Evolutionary conservation across 2,329 filamentous ascomycete genomes (phyloP).

Genomic region (Ophiostoma novo-ulmi): DNA sequence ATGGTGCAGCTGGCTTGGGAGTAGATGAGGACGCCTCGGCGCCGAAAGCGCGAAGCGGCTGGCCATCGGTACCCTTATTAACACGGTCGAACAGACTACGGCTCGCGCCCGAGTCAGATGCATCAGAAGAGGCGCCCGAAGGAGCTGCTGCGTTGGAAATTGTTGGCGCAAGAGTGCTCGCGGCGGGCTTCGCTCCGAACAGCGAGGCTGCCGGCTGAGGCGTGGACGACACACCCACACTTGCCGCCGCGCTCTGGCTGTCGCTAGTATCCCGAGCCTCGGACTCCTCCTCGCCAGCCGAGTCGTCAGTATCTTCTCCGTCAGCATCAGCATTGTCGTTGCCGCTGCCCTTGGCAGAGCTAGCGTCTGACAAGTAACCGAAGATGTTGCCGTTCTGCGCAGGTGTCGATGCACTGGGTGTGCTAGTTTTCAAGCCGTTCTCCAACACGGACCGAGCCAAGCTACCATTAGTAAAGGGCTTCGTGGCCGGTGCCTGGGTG

Average conservation of each 20-base stretch:
- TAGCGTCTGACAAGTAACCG: conserved; percentile 53
- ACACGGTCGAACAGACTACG: conserved; percentile 54
- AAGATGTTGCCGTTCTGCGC: conserved; percentile 53
- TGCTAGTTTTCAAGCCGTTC: conserved; percentile 27
- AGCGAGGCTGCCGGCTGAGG: conserved; percentile 36
- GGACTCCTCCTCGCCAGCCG: conserved; percentile 42
- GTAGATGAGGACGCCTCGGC: conserved; percentile 29
- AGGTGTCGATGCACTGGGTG: neutral
- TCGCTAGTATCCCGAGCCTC: conserved; percentile 42
- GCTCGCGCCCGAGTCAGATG: conserved; percentile 43
- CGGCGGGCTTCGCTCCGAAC: conserved; percentile 34
- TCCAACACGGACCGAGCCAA: conserved; percentile 43
- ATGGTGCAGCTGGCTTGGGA: conserved; percentile 3
- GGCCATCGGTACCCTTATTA: conserved; percentile 46
- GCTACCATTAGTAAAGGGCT: conserved; percentile 35
- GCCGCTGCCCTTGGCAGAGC: conserved; percentile 51
- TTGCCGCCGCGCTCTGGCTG: conserved; percentile 41
- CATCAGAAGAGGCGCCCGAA: conserved; percentile 40
- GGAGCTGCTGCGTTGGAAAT: conserved; percentile 13
- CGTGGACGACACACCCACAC: conserved; percentile 38
- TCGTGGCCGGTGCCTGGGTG: conserved; percentile 34
- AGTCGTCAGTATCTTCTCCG: conserved; percentile 37
- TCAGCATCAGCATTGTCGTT: conserved; percentile 42
- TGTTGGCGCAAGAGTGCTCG: conserved; percentile 25
- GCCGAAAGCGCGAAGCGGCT: conserved; percentile 43